Base-by-base conservation (phyloP, 768 basidiomycete genomes). In the Boletus pseudo-olivaceus region DNA sequence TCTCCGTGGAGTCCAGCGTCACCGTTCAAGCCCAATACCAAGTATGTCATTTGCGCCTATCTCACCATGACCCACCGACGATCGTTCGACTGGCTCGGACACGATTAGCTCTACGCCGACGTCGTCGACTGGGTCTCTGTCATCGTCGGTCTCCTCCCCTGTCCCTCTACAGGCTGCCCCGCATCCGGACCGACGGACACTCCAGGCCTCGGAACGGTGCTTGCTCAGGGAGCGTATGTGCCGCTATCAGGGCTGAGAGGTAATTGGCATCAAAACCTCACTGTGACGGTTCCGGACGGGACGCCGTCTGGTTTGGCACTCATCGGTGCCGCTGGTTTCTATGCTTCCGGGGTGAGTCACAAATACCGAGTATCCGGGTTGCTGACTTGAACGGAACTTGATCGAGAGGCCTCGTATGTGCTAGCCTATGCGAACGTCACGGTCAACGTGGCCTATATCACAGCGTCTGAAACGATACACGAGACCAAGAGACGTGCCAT, bases 21-120 rank as follows among this genome's bases (percentile, higher is more conserved):
- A 73, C 68, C 6, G 72, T 80, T 8, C 73, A 76, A 49, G 61
- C 80, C n/a, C 75, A 75, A 49, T 69, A 70, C 53, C 75, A 73
- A 7, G 78, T 78, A 58, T 11, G 49, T 42, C 14, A 4, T n/a
- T 5, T 23, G 9, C 37, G n/a, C 37, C n/a, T 9, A 4, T 37
- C 35, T n/a, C 8, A 37, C 4, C 34, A 23, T 23, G 23, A 23
- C 4, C 23, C 23, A 23, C 23, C 23, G 4, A 23, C 23, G 23
- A 23, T 4, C 23, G 23, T 23, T 23, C 4, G 23, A 23, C 23
- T 23, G 23, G 23, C 23, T 23, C 23, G 23, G 23, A 23, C 23
- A 23, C 4, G 23, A 23, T 23, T 23, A 27, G 41, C 41, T 42
- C 23, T 49, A 40, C 29, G 38, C 27, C 8, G 14, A 23, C 37